Percentiles rank a stretch among this genome's conserved stretches.
Conservation (phyloP, 1,284 basidiomycete genomes). For the Trichosporon sp. region DNA sequence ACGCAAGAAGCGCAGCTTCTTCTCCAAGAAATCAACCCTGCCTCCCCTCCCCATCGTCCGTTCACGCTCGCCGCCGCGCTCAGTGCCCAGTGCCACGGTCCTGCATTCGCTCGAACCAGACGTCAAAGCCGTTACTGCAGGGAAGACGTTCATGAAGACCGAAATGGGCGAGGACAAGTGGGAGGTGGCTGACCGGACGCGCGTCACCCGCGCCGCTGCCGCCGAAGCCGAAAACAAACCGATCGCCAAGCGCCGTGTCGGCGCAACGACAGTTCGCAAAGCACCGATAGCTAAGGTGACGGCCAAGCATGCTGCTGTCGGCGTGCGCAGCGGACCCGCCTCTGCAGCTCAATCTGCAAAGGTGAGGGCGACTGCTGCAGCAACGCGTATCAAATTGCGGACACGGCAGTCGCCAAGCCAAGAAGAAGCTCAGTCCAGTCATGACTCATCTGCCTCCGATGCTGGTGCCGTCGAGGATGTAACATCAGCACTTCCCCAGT, state of each 20-base stretch:
- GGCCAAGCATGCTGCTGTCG: constrained; percentile 7
- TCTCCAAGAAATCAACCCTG: constrained; percentile 9
- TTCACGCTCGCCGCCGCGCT: constrained; percentile 6
- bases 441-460: not conserved
- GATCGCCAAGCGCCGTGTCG: not conserved
- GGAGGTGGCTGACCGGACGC: constrained; percentile 1
- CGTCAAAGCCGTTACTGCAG: constrained; percentile 7
- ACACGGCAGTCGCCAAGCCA: not conserved
- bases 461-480: not conserved
- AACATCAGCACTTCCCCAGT: not conserved
- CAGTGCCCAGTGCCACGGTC: constrained; percentile 12
- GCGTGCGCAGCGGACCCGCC: not conserved
- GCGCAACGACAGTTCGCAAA: not conserved
- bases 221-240: not conserved
- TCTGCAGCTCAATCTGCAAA: constrained; percentile 9
- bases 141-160: constrained; percentile 19
- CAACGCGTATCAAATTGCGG: constrained; percentile 7
- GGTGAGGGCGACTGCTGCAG: not conserved
- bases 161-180: constrained; percentile 21
- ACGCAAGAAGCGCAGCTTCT: constrained; percentile 15
- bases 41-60: constrained; percentile 7
- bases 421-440: not conserved
- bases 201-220: constrained; percentile 8
- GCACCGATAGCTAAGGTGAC: not conserved
- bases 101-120: constrained; percentile 19